Evolutionary conservation across 2,329 filamentous ascomycete genomes (phyloP), one percentile per base, ranked within the genome.

Genomic region (Pyrenophora graminea): DNA sequence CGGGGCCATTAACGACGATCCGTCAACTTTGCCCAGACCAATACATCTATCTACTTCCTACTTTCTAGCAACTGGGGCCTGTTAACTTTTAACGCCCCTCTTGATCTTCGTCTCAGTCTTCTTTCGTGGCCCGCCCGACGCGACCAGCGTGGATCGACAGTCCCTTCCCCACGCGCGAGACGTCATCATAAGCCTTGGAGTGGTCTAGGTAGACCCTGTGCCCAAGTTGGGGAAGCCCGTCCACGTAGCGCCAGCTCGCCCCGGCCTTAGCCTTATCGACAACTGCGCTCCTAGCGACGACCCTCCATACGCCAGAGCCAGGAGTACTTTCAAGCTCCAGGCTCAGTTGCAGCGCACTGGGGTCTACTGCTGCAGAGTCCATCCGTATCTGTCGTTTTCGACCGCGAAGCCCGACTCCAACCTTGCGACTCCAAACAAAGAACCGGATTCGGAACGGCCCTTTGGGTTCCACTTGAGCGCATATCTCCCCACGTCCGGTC

Each of bases 361-460:
- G 23, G 32, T 27, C 27, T 37, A n/a, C 44, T 48, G 39, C 45
- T 40, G 31, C 30, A 45, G 30, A 39, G 48, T 31, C 38, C 44
- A 15, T 36, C 12, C 51, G 48, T 43, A 17, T 43, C 49, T 36
- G 23, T 39, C 23, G 17, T 49, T 47, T 48, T 39, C 32, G 8
- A 40, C 49, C 46, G 25, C 23, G 21, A 21, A 38, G 39, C 44
- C 43, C 37, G 19, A 30, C 44, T 40, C 43, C 21, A 38, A 40
- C 39, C 23, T 44, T 18, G 21, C 40, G 41, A 38, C 38, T 34
- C 53, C 36, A 39, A 48, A 67, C 64, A 66, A 67, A 68, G 63
- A 65, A 65, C 54, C 62, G 61, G 63, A 50, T 58, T 62, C 65
- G 65, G 67, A 60, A 66, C 53, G 53, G 39, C 55, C 55, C 51